Evolutionary conservation across 768 basidiomycete species (phyloP).

Genomic region (Macrolepiota fuliginosa): DNA sequence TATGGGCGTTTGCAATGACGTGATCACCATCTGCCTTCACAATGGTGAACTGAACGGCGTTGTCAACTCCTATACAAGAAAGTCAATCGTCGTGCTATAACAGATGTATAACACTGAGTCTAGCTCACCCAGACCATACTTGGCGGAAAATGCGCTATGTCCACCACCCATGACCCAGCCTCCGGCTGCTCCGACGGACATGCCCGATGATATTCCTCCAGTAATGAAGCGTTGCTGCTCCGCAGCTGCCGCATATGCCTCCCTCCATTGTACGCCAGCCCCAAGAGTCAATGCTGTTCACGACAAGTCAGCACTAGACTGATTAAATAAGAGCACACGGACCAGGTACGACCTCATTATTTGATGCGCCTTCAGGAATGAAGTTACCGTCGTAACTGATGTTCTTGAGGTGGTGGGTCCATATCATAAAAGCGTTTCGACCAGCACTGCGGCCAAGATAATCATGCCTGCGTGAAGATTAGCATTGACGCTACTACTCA

Average conservation of each 20-base stretch:
- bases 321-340: constrained; percentile 16
- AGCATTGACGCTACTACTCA: not conserved
- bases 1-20: constrained; percentile 36
- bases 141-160: constrained; percentile 37
- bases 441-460: constrained; percentile 43
- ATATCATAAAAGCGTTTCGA: constrained; percentile 37
- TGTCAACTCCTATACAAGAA: constrained; percentile 38
- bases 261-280: not conserved
- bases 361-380: constrained; percentile 30
- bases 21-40: constrained; percentile 41
- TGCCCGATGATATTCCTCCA: constrained; percentile 18
- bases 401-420: constrained; percentile 37
- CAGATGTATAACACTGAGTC: not conserved
- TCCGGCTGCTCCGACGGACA: constrained; percentile 45
- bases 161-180: constrained; percentile 52
- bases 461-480: constrained; percentile 25
- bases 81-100: not conserved
- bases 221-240: not conserved
- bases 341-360: constrained; percentile 16
- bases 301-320: not conserved
- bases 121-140: constrained; percentile 34
- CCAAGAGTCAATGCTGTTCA: not conserved
- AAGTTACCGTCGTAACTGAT: constrained; percentile 29
- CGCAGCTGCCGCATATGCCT: not conserved
- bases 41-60: constrained; percentile 41